Evolutionary conservation across 805 yeast genomes (phyloP).

Genomic region (Hanseniaspora singularis): DNA sequence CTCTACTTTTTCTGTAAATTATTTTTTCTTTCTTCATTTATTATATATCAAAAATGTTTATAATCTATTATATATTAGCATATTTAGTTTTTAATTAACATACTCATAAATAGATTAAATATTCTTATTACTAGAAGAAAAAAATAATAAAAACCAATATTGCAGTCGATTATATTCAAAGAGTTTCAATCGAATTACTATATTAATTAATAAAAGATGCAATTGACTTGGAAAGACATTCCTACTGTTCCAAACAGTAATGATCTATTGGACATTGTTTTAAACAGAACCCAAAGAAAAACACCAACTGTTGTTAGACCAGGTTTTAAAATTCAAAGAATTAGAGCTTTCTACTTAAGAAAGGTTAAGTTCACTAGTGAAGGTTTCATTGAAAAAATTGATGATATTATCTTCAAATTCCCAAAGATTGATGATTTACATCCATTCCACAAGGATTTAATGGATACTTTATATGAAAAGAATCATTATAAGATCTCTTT

Average conservation of each 20-base stretch:
- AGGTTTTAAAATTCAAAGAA: constrained; percentile 91
- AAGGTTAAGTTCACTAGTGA: constrained; percentile 93
- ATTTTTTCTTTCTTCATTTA: too few species aligned
- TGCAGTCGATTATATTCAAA: too few species aligned
- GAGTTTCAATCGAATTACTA: too few species aligned
- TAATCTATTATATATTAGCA: too few species aligned
- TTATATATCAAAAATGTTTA: too few species aligned
- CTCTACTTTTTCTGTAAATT: too few species aligned
- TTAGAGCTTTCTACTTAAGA: constrained; percentile 95
- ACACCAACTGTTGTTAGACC: constrained; percentile 98
- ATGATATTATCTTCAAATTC: constrained; percentile 73
- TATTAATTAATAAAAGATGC: constrained; percentile 50
- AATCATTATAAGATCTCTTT: constrained; percentile 94
- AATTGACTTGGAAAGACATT: constrained; percentile 95
- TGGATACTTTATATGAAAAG: constrained; percentile 96
- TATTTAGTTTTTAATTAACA: too few species aligned
- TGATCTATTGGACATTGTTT: constrained; percentile 90
- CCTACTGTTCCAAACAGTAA: constrained; percentile 87
- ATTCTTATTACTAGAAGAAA: too few species aligned
- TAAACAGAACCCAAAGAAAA: constrained; percentile 95
- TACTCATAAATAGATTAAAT: too few species aligned
- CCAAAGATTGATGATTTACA: constrained; percentile 96
- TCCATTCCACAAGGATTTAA: constrained; percentile 94
- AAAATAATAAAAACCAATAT: too few species aligned
- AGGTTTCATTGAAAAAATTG: constrained; percentile 87